Conservation (phyloP, 371 early-diverging fungal species). For the Syncephalis fuscata region DNA sequence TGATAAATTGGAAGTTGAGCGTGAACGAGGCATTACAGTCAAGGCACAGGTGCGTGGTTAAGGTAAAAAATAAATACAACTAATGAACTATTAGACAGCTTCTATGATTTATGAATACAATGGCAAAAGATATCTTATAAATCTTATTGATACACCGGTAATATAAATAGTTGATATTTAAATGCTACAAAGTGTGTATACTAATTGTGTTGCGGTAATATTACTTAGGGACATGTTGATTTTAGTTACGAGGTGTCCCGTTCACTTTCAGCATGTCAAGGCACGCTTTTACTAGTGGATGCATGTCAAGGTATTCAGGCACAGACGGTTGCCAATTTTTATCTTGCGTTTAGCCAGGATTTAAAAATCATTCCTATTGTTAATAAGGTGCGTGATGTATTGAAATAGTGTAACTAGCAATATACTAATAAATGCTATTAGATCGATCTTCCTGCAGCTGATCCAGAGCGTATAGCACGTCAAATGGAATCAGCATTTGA, state of each 20-base stretch:
- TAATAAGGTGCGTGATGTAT: slow-evolving; percentile 48
- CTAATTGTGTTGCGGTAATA: neutral
- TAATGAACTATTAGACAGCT: slow-evolving; percentile 33
- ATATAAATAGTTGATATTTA: slow-evolving; percentile 3
- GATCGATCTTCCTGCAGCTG: slow-evolving; percentile 84
- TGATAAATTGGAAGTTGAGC: slow-evolving; percentile 89
- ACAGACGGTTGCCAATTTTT: slow-evolving; percentile 93
- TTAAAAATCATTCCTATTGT: slow-evolving; percentile 79
- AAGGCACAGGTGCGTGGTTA: slow-evolving; percentile 85
- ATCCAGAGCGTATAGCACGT: slow-evolving; percentile 48
- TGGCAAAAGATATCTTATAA: slow-evolving; percentile 58
- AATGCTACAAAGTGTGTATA: no score
- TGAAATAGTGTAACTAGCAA: neutral
- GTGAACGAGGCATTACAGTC: slow-evolving; percentile 92
- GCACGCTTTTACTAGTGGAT: slow-evolving; percentile 79
- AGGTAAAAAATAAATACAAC: slow-evolving; percentile 1
- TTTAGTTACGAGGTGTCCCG: slow-evolving; percentile 88
- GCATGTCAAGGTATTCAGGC: slow-evolving; percentile 86
- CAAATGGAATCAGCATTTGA: slow-evolving; percentile 86
- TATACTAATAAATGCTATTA: slow-evolving; percentile 5
- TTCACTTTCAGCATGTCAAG: slow-evolving; percentile 77
- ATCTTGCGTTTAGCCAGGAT: slow-evolving; percentile 77
- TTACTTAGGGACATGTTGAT: slow-evolving; percentile 51
- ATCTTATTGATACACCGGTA: slow-evolving; percentile 84
- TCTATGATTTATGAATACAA: slow-evolving; percentile 72